Evolutionary conservation across 805 yeast species (phyloP).

Genomic region (Metschnikowia kofuensis): DNA sequence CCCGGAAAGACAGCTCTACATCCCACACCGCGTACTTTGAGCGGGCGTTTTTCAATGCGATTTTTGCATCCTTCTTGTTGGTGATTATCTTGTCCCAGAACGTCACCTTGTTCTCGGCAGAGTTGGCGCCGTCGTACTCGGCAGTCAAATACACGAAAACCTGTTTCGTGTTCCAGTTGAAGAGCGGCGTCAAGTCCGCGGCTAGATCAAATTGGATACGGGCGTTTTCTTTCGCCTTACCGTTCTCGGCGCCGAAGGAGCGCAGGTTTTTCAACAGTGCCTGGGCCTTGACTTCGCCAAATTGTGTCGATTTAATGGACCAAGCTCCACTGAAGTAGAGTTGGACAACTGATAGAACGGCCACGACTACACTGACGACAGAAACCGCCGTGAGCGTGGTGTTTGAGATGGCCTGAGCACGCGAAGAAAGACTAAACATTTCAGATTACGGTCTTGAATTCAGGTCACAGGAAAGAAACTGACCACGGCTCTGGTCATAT

Average conservation of each 20-base stretch:
- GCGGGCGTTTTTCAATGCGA: slow-evolving; percentile 50
- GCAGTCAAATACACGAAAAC: slow-evolving; percentile 90
- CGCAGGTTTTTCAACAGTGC: slow-evolving; percentile 53
- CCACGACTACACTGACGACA: slow-evolving; percentile 45
- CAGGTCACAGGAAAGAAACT: too few relatives aligned
- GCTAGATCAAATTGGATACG: slow-evolving; percentile 69
- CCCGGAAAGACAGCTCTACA: slow-evolving; percentile 56
- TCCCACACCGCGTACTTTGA: slow-evolving; percentile 91
- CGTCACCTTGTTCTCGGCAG: slow-evolving; percentile 63
- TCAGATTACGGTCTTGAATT: neutral
- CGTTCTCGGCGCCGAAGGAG: slow-evolving; percentile 63
- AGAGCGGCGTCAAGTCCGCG: slow-evolving; percentile 70
- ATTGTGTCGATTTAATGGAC: slow-evolving; percentile 35
- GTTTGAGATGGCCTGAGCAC: slow-evolving; percentile 50
- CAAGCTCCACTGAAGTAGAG: slow-evolving; percentile 46
- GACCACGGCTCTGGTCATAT: too few relatives aligned
- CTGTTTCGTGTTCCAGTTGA: slow-evolving; percentile 97
- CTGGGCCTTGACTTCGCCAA: slow-evolving; percentile 33
- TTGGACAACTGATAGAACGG: slow-evolving; percentile 48
- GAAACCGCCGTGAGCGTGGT: slow-evolving; percentile 52
- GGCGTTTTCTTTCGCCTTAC: slow-evolving; percentile 74
- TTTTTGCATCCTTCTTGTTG: slow-evolving; percentile 52
- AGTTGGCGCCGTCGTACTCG: slow-evolving; percentile 59
- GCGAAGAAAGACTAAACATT: slow-evolving; percentile 35
- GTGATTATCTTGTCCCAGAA: slow-evolving; percentile 88